phyloP scores from a whole-genome alignment of 2,329 filamentous ascomycete genomes.

The Fusarium sp. region DNA sequence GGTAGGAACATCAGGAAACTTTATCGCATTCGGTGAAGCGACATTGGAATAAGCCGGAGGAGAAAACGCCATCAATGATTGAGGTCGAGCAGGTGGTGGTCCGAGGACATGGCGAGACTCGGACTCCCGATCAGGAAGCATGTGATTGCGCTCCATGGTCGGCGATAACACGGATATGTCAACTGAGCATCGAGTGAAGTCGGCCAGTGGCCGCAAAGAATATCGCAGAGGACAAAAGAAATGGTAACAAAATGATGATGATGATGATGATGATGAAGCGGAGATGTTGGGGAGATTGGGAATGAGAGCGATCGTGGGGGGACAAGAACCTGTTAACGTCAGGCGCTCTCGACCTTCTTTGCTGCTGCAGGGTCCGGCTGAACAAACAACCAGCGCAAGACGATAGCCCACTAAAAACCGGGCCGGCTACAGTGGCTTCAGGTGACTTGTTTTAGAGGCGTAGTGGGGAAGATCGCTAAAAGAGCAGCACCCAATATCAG shows the following conservation, averaged over 20 bases:
- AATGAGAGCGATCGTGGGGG: conserved; percentile 37
- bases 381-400: conserved; percentile 10
- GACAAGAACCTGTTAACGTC: conserved; percentile 26
- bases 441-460: conserved; percentile 21
- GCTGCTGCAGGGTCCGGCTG: conserved; percentile 42
- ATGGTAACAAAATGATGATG: too few species aligned
- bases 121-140: conserved; percentile 48
- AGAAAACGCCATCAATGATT: conserved; percentile 37
- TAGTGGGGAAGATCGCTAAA: conserved; percentile 39
- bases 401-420: conserved; percentile 33
- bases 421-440: conserved; percentile 37
- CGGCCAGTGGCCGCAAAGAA: conserved; percentile 27
- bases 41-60: conserved; percentile 40
- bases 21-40: conserved; percentile 37
- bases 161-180: conserved; percentile 43
- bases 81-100: conserved; percentile 41
- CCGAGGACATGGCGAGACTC: conserved; percentile 40
- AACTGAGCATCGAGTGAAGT: conserved; percentile 38
- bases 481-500: conserved; percentile 14
- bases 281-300: conserved; percentile 31
- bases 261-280: background rate
- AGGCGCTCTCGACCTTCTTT: conserved; percentile 29
- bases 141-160: conserved; percentile 58
- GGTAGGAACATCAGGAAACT: conserved; percentile 44
- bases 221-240: background rate